A percentile compares a stretch with the other conserved stretches of the same genome.
phyloP scores from a whole-genome alignment of 1,139 yeast species.

The Yamadazyma jaroonii region DNA sequence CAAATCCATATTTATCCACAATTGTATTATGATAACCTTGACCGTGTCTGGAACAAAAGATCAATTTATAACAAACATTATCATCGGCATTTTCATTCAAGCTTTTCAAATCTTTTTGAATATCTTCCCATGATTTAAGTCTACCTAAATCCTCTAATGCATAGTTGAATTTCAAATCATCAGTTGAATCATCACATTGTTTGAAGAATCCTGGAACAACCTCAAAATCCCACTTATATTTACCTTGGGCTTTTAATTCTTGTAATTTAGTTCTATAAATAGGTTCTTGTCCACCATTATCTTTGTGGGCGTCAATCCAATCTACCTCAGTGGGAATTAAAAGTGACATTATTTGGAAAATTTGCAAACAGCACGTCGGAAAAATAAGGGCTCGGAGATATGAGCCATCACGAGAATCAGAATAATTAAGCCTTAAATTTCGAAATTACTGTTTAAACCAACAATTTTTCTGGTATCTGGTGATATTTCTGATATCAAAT shows the following conservation, averaged over 20 bases:
- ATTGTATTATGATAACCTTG: slow-evolving; percentile 73
- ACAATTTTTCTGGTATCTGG: no score
- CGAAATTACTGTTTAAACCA: no score
- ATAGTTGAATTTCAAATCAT: slow-evolving; percentile 50
- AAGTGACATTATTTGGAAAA: slow-evolving; percentile 16
- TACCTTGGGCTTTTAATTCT: slow-evolving; percentile 4
- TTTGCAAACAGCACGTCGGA: background rate
- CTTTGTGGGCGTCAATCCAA: slow-evolving; percentile 34
- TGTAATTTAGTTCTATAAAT: slow-evolving; percentile 9
- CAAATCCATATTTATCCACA: slow-evolving; percentile 54
- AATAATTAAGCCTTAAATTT: no score
- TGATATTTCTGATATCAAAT: no score
- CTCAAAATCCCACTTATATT: slow-evolving; percentile 43
- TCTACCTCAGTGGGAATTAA: slow-evolving; percentile 35
- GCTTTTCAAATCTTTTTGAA: slow-evolving; percentile 29
- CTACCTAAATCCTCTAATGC: slow-evolving; percentile 49
- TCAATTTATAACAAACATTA: slow-evolving; percentile 50
- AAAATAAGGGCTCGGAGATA: background rate
- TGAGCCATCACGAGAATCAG: no score
- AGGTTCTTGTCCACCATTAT: slow-evolving; percentile 9
- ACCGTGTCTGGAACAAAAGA: slow-evolving; percentile 73
- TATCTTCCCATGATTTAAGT: slow-evolving; percentile 44
- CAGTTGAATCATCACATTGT: slow-evolving; percentile 47
- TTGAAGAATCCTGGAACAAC: slow-evolving; percentile 53
- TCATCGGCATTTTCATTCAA: slow-evolving; percentile 35